phyloP scores from a whole-genome alignment of 73 alveolate genomes.

The Blepharisma japonicum region DNA sequence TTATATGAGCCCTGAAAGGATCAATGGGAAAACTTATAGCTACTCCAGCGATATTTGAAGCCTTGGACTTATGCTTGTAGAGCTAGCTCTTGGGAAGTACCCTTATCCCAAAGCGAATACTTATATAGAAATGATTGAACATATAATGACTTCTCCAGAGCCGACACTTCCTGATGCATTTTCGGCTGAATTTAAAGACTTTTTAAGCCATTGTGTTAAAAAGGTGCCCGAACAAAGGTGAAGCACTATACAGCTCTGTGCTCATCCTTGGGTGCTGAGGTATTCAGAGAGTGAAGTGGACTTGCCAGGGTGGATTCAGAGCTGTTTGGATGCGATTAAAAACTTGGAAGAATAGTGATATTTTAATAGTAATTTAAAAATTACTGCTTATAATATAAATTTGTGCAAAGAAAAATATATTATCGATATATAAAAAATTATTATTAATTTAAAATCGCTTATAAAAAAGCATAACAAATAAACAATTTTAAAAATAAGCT shows the following conservation, averaged over 20 bases:
- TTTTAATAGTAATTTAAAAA: too few relatives aligned
- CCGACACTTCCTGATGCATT: conserved; percentile 58
- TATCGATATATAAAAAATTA: too few relatives aligned
- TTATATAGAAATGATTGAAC: conserved; percentile 60
- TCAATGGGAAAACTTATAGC: conserved; percentile 92
- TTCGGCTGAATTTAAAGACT: conserved; percentile 77
- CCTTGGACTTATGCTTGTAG: conserved; percentile 87
- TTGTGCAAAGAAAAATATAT: too few relatives aligned
- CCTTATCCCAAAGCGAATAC: conserved; percentile 80
- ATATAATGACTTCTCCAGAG: conserved; percentile 48
- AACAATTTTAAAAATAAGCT: too few relatives aligned
- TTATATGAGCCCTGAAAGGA: conserved; percentile 97
- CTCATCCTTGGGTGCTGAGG: conserved; percentile 64
- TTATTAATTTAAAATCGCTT: too few relatives aligned
- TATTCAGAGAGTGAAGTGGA: conserved; percentile 16
- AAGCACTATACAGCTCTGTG: conserved; percentile 60
- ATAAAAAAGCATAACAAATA: too few relatives aligned
- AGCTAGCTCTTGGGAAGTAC: conserved; percentile 85
- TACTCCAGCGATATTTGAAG: conserved; percentile 94
- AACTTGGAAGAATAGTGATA: too few relatives aligned
- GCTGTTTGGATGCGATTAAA: background rate
- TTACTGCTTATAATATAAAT: too few relatives aligned
- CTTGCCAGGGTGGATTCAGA: conserved; percentile 10
- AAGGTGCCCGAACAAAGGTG: conserved; percentile 80
- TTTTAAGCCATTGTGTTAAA: conserved; percentile 65